A percentile compares a stretch with the other conserved stretches of the same genome.
phyloP scores from a whole-genome alignment of 352 stramenopile genomes.

The Globisporangium heterothallicum region DNA sequence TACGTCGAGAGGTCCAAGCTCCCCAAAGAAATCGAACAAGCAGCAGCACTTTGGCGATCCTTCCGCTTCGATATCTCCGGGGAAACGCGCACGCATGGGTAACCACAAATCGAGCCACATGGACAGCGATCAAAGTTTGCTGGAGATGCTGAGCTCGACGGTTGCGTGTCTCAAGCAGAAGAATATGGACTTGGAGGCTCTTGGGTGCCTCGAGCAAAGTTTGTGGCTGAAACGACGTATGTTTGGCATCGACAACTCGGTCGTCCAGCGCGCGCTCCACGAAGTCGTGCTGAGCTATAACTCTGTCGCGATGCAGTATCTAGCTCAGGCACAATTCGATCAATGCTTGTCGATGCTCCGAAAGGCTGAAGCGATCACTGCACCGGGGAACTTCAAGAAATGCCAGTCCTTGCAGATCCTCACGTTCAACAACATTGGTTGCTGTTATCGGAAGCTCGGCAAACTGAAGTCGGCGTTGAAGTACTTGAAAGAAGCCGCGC shows the following conservation, averaged over 20 bases:
- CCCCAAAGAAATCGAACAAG: slow-evolving; percentile 17
- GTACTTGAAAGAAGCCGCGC: slow-evolving; percentile 66
- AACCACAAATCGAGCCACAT: slow-evolving; percentile 11
- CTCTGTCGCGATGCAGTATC: slow-evolving; percentile 66
- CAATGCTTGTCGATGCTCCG: slow-evolving; percentile 64
- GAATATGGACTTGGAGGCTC: slow-evolving; percentile 66
- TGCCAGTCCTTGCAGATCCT: slow-evolving; percentile 72
- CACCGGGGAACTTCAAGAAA: slow-evolving; percentile 56
- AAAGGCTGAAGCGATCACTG: slow-evolving; percentile 66
- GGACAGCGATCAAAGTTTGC: slow-evolving; percentile 53
- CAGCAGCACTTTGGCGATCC: neutral
- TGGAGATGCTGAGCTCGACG: slow-evolving; percentile 71
- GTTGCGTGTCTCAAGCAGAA: slow-evolving; percentile 65
- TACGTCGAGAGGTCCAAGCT: slow-evolving; percentile 16
- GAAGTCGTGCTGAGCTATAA: slow-evolving; percentile 76
- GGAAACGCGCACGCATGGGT: neutral
- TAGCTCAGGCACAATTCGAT: slow-evolving; percentile 47
- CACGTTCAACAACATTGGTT: slow-evolving; percentile 81
- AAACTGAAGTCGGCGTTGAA: slow-evolving; percentile 71
- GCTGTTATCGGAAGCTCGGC: slow-evolving; percentile 72
- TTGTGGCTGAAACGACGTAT: slow-evolving; percentile 74
- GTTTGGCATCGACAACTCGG: slow-evolving; percentile 56
- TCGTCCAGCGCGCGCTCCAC: slow-evolving; percentile 46
- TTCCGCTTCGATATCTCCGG: neutral
- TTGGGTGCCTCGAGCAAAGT: slow-evolving; percentile 69